Conservation (phyloP, 2,329 filamentous ascomycete genomes). For the Nothomitra cinnamomea region DNA sequence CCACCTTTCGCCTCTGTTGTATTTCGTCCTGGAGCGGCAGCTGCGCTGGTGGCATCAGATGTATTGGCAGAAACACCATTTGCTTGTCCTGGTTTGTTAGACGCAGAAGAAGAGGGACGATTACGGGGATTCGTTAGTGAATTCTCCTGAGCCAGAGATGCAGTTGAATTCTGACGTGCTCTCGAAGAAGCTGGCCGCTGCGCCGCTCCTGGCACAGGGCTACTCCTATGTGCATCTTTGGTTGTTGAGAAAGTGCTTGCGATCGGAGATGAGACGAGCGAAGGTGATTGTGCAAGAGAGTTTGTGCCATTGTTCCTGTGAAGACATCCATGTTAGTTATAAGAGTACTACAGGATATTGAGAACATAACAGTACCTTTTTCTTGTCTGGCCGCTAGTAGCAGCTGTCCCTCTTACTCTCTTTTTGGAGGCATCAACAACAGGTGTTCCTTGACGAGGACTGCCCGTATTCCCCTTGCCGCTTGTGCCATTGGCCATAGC, state of each 20-base stretch:
- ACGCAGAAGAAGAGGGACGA: conserved; percentile 41
- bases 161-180: conserved; percentile 57
- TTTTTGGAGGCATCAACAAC: conserved; percentile 49
- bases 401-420: conserved; percentile 48
- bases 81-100: conserved; percentile 32
- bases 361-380: conserved; percentile 45
- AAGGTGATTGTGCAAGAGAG: conserved; percentile 41
- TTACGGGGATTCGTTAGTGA: conserved; percentile 31
- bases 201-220: conserved; percentile 39
- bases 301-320: conserved; percentile 28
- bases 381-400: conserved; percentile 53
- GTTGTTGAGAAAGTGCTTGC: conserved; percentile 43
- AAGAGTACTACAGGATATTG: neutral
- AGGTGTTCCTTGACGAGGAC: conserved; percentile 47
- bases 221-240: conserved; percentile 38
- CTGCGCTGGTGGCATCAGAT: conserved; percentile 17
- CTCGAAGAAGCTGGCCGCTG: conserved; percentile 51
- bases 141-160: conserved; percentile 24
- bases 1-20: conserved; percentile 32
- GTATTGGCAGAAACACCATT: conserved; percentile 30
- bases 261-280: conserved; percentile 59
- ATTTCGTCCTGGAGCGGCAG: conserved; percentile 17
- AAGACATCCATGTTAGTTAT: conserved; percentile 15
- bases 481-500: conserved; percentile 31
- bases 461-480: conserved; percentile 27